A percentile compares a stretch with the other conserved stretches of the same genome.
phyloP scores from a whole-genome alignment of 2,329 filamentous ascomycete species.

The Sporothrix dimorphospora region DNA sequence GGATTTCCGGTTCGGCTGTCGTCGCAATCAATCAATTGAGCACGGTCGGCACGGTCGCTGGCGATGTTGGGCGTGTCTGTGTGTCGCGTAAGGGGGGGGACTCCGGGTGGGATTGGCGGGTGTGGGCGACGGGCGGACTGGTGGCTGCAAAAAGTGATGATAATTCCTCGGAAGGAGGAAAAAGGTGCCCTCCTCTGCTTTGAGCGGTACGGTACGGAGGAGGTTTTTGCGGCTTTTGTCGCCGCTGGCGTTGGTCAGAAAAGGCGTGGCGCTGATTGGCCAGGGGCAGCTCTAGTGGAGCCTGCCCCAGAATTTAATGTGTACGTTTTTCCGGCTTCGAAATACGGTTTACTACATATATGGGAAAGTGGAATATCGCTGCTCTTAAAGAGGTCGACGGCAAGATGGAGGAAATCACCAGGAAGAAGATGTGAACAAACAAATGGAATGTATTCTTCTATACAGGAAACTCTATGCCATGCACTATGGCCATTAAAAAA shows the following conservation, averaged over 20 bases:
- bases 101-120: slow-evolving; percentile 3
- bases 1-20: neutral
- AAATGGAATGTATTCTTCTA: slow-evolving; percentile 23
- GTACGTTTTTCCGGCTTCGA: slow-evolving; percentile 3
- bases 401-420: neutral
- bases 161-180: slow-evolving; percentile 33
- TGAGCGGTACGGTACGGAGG: slow-evolving; percentile 21
- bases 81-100: neutral
- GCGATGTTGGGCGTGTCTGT: neutral
- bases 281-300: slow-evolving; percentile 19
- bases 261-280: slow-evolving; percentile 32
- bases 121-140: slow-evolving; percentile 4
- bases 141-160: slow-evolving; percentile 32
- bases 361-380: slow-evolving; percentile 33
- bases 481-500: slow-evolving; percentile 8
- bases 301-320: neutral
- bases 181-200: slow-evolving; percentile 23
- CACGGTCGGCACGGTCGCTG: neutral
- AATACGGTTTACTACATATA: slow-evolving; percentile 35
- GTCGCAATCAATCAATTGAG: slow-evolving; percentile 24
- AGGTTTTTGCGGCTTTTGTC: slow-evolving; percentile 35
- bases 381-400: neutral
- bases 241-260: slow-evolving; percentile 34
- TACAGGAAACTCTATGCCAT: slow-evolving; percentile 22
- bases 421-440: neutral